Evolutionary conservation across 805 yeast species (phyloP).

Genomic region (Candida jianshihensis): DNA sequence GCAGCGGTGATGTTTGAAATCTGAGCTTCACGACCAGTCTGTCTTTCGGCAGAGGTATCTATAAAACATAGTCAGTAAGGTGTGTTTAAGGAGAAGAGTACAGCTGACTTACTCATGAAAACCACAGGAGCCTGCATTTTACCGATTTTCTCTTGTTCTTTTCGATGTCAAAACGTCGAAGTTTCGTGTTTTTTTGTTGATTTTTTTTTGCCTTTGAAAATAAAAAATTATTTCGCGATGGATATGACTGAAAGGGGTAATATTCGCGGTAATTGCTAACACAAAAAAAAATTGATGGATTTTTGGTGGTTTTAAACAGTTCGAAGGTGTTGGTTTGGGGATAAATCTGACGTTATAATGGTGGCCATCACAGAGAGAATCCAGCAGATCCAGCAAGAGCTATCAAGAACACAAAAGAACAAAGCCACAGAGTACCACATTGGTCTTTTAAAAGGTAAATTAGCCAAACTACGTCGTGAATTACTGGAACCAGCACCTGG

Average conservation of each 20-base stretch:
- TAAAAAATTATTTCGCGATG: neutral
- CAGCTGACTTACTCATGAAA: constrained; percentile 44
- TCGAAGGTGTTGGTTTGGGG: neutral
- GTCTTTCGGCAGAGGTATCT: constrained; percentile 84
- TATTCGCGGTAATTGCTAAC: neutral
- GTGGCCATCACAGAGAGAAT: constrained; percentile 51
- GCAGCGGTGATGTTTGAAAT: constrained; percentile 97
- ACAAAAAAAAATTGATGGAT: neutral
- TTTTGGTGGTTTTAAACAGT: neutral
- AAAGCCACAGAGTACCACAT: constrained; percentile 97
- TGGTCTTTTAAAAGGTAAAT: constrained; percentile 88
- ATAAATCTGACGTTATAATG: constrained; percentile 1
- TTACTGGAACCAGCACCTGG: constrained; percentile 81
- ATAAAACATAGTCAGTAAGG: constrained; percentile 1
- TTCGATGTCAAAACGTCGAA: neutral
- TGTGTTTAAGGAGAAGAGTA: neutral
- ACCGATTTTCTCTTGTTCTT: neutral
- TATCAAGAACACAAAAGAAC: constrained; percentile 92
- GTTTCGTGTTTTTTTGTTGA: neutral
- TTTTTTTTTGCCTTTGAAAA: neutral
- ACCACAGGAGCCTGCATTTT: constrained; percentile 81
- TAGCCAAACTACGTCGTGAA: constrained; percentile 89
- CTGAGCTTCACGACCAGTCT: constrained; percentile 96
- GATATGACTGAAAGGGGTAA: neutral
- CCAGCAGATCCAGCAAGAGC: constrained; percentile 76